Evolutionary conservation across 2,329 filamentous ascomycete genomes (phyloP).

Genomic region (Westerdykella sp.): DNA sequence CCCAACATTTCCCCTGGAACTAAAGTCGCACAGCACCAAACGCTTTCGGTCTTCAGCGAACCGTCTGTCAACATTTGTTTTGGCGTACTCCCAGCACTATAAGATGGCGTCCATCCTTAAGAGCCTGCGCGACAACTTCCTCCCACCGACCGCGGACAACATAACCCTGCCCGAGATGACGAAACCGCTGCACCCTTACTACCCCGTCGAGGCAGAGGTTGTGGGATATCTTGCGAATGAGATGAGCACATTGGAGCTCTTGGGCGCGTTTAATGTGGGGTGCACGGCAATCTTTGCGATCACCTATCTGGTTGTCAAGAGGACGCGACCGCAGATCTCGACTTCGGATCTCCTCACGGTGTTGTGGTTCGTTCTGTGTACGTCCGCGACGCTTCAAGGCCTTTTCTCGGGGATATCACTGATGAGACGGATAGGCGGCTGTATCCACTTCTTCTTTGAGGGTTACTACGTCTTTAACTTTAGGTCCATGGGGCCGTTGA

Average conservation of each 20-base stretch:
- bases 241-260: conserved; percentile 52
- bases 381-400: conserved; percentile 24
- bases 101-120: conserved; percentile 9
- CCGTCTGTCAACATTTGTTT: too few species aligned
- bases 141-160: conserved; percentile 1
- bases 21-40: too few species aligned
- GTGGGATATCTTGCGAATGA: conserved; percentile 62
- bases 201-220: conserved; percentile 59
- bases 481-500: conserved; percentile 56
- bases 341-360: conserved; percentile 53
- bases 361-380: conserved; percentile 72
- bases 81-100: not conserved
- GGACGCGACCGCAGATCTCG: conserved; percentile 48
- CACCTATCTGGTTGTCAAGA: conserved; percentile 51
- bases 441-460: conserved; percentile 76
- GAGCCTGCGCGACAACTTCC: conserved; percentile 4
- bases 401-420: conserved; percentile 1
- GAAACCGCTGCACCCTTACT: conserved; percentile 58
- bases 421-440: conserved; percentile 46
- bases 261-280: conserved; percentile 54
- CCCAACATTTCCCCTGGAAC: too few species aligned
- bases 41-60: too few species aligned
- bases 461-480: conserved; percentile 75
- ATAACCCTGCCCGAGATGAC: not conserved
- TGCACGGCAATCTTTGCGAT: conserved; percentile 53